These are phyloP conservation scores for Geranomyces michiganensis DNA, from an alignment of 192 early-diverging fungal genomes.

Conservation along the genomic window DNA sequence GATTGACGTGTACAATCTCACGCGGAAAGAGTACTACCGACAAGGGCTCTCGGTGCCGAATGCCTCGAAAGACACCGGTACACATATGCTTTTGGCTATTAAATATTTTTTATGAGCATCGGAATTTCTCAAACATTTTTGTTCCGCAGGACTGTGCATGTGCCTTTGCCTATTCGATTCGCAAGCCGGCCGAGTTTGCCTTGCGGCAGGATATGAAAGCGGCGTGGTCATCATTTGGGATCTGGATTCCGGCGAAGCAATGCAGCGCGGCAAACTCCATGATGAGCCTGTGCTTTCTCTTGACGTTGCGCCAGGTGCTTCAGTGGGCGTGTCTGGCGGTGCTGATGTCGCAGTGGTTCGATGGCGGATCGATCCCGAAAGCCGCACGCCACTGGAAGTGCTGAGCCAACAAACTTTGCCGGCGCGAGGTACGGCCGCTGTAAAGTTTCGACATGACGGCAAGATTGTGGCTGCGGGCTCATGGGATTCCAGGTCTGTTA, in stretches of 20 bases:
- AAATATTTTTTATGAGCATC: not conserved
- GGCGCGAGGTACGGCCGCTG: conserved; percentile 11
- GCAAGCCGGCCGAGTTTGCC: not conserved
- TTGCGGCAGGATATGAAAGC: conserved; percentile 34
- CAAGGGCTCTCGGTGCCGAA: conserved; percentile 22
- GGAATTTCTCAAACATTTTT: not conserved
- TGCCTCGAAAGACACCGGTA: conserved; percentile 25
- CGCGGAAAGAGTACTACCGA: not conserved
- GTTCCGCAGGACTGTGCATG: conserved; percentile 30
- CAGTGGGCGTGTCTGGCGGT: conserved; percentile 7
- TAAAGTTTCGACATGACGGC: conserved; percentile 21
- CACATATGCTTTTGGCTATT: not conserved
- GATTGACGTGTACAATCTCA: conserved; percentile 33
- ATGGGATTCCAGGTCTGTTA: conserved; percentile 30
- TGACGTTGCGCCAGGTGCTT: conserved; percentile 12
- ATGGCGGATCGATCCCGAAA: not conserved
- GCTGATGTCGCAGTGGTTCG: conserved; percentile 18
- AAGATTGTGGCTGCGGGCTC: conserved; percentile 19
- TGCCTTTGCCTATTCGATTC: conserved; percentile 19
- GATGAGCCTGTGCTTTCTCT: conserved; percentile 35
- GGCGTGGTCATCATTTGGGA: conserved; percentile 28
- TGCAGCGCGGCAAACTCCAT: conserved; percentile 17
- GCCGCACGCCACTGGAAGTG: not conserved
- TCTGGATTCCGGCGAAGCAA: not conserved
- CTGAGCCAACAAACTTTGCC: not conserved